Evolutionary conservation across 2,329 filamentous ascomycete species (phyloP).

Genomic region (Plenodomus tracheiphilus): DNA sequence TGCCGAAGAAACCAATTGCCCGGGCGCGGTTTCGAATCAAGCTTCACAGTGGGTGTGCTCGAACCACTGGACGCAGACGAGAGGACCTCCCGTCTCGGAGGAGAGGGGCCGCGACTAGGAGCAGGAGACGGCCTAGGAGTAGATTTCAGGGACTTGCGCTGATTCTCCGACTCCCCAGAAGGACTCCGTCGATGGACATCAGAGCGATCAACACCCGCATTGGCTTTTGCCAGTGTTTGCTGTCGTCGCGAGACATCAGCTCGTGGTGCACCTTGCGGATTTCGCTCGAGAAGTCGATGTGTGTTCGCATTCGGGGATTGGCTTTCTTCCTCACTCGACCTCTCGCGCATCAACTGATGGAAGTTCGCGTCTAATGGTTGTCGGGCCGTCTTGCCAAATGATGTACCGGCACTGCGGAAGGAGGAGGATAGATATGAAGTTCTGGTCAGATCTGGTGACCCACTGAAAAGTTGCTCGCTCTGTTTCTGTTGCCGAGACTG

Average conservation of each 20-base stretch:
- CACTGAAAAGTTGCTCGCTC: conserved; percentile 7
- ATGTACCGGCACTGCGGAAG: conserved; percentile 27
- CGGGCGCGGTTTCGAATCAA: conserved; percentile 24
- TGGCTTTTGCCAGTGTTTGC: conserved; percentile 17
- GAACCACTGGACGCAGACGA: conserved; percentile 11
- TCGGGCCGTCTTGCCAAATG: conserved; percentile 26
- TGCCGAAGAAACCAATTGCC: conserved; percentile 43
- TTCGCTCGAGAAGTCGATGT: conserved; percentile 13
- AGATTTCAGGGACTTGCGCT: conserved; percentile 17
- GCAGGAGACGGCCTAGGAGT: conserved; percentile 33
- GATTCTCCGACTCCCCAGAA: conserved; percentile 31
- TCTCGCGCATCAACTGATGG: conserved; percentile 28
- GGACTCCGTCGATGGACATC: conserved; percentile 24
- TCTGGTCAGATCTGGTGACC: conserved; percentile 23
- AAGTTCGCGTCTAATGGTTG: conserved; percentile 26
- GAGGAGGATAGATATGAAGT: conserved; percentile 35
- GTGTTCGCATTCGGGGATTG: conserved; percentile 25
- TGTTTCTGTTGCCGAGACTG: conserved; percentile 7
- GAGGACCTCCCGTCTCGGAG: conserved; percentile 27
- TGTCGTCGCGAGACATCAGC: conserved; percentile 39
- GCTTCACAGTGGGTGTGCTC: conserved; percentile 8
- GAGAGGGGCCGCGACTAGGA: conserved; percentile 34
- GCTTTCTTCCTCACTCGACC: conserved; percentile 18
- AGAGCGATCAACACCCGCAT: conserved; percentile 12
- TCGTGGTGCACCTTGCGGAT: conserved; percentile 22